Conservation (phyloP, 2,329 filamentous ascomycete genomes). For the Paraconiothyrium brasiliense region DNA sequence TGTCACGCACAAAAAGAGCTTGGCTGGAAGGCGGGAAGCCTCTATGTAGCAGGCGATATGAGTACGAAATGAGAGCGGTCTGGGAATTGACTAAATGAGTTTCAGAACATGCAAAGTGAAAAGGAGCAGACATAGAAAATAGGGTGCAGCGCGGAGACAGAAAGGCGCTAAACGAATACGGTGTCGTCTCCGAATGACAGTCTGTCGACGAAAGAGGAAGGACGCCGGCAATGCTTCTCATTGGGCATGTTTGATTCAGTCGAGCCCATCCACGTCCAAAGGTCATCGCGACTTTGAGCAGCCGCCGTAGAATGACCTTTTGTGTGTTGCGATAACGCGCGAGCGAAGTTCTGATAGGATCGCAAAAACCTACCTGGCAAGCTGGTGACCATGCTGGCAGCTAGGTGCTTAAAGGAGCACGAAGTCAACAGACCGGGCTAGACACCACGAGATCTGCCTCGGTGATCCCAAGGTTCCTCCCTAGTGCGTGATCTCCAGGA, state of each 20-base stretch:
- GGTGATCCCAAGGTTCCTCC: not conserved
- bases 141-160: conserved; percentile 7
- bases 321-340: not conserved
- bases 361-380: not conserved
- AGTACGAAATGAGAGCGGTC: not conserved
- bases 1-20: conserved; percentile 34
- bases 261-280: conserved; percentile 2
- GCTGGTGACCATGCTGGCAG: not conserved
- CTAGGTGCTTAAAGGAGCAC: not conserved
- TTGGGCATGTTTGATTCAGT: conserved; percentile 21
- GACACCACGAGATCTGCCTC: conserved; percentile 6
- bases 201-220: conserved; percentile 32
- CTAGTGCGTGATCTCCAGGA: conserved; percentile 17
- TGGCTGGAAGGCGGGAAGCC: conserved; percentile 24
- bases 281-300: not conserved
- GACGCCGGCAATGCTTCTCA: conserved; percentile 19
- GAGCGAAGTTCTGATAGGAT: not conserved
- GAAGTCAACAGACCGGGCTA: not conserved
- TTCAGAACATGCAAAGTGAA: conserved; percentile 1
- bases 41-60: conserved; percentile 17
- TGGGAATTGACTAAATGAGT: not conserved
- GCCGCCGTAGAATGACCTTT: not conserved
- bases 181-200: conserved; percentile 23
- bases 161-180: conserved; percentile 34
- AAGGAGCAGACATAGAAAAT: conserved; percentile 3